Percentiles rank a stretch among this genome's conserved stretches.
phyloP scores from a whole-genome alignment of 441 rosid species.

The Flueggea neowawraea region DNA sequence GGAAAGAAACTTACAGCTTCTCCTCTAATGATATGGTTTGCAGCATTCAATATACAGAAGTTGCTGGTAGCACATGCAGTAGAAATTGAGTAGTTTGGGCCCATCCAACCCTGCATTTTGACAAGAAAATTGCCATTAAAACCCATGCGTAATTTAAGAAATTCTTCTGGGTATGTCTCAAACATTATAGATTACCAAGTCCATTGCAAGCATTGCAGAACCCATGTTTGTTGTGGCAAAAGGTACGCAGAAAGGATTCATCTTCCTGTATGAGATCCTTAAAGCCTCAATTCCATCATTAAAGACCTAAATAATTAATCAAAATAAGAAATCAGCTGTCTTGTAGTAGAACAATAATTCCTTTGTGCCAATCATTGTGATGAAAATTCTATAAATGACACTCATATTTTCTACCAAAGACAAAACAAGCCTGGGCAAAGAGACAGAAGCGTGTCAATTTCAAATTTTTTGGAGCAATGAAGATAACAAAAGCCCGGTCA shows the following conservation, averaged over 20 bases:
- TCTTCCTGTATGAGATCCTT: slow-evolving; percentile 79
- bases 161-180: slow-evolving; percentile 7
- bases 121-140: slow-evolving; percentile 15
- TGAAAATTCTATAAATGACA: neutral
- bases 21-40: slow-evolving; percentile 88
- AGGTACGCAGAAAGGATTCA: slow-evolving; percentile 97
- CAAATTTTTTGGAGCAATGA: neutral
- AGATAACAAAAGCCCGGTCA: neutral
- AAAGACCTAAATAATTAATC: slow-evolving; percentile 54
- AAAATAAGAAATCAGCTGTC: neutral
- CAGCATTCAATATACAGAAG: slow-evolving; percentile 88
- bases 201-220: slow-evolving; percentile 93
- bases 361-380: neutral
- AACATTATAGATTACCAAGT: slow-evolving; percentile 58
- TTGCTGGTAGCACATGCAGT: slow-evolving; percentile 98
- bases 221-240: slow-evolving; percentile 98
- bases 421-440: too few relatives aligned
- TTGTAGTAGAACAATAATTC: neutral
- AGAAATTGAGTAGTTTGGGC: slow-evolving; percentile 95
- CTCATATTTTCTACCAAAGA: too few relatives aligned
- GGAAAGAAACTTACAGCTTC: slow-evolving; percentile 79
- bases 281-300: slow-evolving; percentile 89
- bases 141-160: neutral
- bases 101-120: slow-evolving; percentile 93
- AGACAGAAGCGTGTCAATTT: too few relatives aligned